phyloP scores from a whole-genome alignment of 2,329 filamentous ascomycete species.

The Ophiostoma montium region DNA sequence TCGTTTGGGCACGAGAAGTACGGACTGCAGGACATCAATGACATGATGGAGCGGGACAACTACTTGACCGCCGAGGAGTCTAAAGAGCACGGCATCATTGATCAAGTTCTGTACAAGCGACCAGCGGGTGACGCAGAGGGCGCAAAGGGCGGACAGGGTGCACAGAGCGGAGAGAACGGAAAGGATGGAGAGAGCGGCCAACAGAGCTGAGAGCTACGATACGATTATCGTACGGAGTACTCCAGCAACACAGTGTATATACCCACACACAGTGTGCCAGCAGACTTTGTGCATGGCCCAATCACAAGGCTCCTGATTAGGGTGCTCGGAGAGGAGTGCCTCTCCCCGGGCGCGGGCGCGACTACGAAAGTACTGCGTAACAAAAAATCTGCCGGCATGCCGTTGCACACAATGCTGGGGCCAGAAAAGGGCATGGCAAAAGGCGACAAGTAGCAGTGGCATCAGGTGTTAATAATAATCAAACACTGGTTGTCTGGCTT shows the following conservation, averaged over 20 bases:
- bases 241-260: not conserved
- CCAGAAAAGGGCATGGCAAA: too few species aligned
- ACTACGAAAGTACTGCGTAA: not conserved
- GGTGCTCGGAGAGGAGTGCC: conserved; percentile 1
- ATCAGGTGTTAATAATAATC: too few species aligned
- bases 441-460: too few species aligned
- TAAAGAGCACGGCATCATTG: conserved; percentile 77
- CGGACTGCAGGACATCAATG: conserved; percentile 70
- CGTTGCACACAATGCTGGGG: too few species aligned
- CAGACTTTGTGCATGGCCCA: conserved; percentile 4
- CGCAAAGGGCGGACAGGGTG: too few species aligned
- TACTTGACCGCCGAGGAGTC: conserved; percentile 86
- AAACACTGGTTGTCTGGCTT: too few species aligned
- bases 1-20: conserved; percentile 62
- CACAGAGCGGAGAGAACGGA: not conserved
- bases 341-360: conserved; percentile 6
- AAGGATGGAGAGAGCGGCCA: not conserved
- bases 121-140: conserved; percentile 15
- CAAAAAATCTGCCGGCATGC: too few species aligned
- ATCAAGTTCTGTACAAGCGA: conserved; percentile 67
- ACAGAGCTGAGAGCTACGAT: not conserved
- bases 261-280: not conserved
- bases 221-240: too few species aligned
- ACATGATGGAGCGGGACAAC: conserved; percentile 92
- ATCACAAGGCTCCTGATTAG: conserved; percentile 8